Evolutionary conservation across 2,329 filamentous ascomycete genomes (phyloP).

Genomic region (Knoxdaviesia capensis): DNA sequence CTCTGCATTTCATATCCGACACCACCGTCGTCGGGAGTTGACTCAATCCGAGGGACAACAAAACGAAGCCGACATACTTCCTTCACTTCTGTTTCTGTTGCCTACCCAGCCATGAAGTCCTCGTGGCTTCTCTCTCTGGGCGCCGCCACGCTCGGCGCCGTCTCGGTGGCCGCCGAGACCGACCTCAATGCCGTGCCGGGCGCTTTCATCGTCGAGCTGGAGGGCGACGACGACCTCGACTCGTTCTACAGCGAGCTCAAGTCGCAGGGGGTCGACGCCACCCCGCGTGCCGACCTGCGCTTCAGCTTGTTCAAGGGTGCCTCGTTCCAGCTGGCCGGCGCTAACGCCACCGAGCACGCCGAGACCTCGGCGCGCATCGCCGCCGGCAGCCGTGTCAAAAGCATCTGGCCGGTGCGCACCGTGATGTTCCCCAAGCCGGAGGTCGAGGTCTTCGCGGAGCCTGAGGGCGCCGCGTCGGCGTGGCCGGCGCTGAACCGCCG

Average conservation of each 20-base stretch:
- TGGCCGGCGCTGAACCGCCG: constrained; percentile 1
- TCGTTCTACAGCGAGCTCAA: constrained; percentile 7
- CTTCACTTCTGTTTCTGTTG: no score
- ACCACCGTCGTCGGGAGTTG: no score
- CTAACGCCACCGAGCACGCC: constrained; percentile 10
- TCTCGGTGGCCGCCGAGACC: no score
- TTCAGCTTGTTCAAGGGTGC: constrained; percentile 10
- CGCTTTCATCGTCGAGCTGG: constrained; percentile 10
- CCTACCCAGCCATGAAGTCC: no score
- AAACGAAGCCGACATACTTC: no score
- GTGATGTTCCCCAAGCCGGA: constrained; percentile 6
- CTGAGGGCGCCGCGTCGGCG: neutral
- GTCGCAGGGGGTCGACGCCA: constrained; percentile 5
- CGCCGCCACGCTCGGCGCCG: no score
- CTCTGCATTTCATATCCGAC: no score
- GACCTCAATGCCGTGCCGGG: constrained; percentile 5
- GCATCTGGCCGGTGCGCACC: constrained; percentile 12
- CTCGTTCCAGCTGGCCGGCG: constrained; percentile 9
- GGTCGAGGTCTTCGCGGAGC: constrained; percentile 3
- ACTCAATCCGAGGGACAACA: no score
- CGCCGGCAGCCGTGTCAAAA: constrained; percentile 9
- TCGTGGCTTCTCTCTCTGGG: no score
- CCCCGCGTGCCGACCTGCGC: constrained; percentile 8
- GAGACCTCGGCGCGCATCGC: constrained; percentile 8
- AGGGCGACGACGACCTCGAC: constrained; percentile 5